Base-by-base conservation (phyloP, 2,329 filamentous ascomycete species). In the Cryphonectria carpinicola region DNA sequence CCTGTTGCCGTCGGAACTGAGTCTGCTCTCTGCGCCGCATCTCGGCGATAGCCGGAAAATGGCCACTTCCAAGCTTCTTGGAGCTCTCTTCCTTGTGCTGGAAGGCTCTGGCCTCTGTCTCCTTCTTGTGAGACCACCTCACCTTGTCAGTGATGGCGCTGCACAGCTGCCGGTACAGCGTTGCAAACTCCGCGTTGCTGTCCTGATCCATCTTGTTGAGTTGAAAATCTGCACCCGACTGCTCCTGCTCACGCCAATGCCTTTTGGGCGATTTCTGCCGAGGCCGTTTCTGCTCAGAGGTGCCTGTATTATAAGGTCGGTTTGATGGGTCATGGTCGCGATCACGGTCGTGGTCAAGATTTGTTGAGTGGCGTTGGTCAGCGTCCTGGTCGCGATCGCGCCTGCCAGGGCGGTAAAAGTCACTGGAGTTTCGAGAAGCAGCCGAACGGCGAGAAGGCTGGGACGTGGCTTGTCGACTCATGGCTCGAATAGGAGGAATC, bases 21-120 rank as follows among this genome's bases (percentile, higher is more conserved):
- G 22, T 68, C 43, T 68, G 65, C n/a, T 39, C 54, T 17, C 41
- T 49, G 25, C 63, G 54, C 11, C 22, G 61, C 37, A 52, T 28
- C 10, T 71, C 71, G 32, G 41, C 49, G 25, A 72, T 46, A 13
- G 71, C 43, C 17, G 71, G 71, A 22, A 68, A 68, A 17, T 71
- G 69, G 17, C 25, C 17, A 19, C 54, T 49, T 10, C 70, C 61
- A n/a, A 56, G 28, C 32, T 62, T 64, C 39, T 71, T 67, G 28
- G 64, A 69, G 17, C 66, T 58, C 39, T 54, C 39, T 35, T 70
- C 52, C 46, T 69, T 71, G 49, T 61, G 67, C 28, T 62, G 56
- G 19, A 49, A 68, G 43, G 46, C 63, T 22, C 58, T 68, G 4
- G 49, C 46, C 54, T 68, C 71, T 19, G 52, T 41, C 8, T 72